Evolutionary conservation across 2,329 filamentous ascomycete genomes (phyloP), one percentile per base, ranked within the genome.

Genomic region (Colletotrichum chlorophyti): DNA sequence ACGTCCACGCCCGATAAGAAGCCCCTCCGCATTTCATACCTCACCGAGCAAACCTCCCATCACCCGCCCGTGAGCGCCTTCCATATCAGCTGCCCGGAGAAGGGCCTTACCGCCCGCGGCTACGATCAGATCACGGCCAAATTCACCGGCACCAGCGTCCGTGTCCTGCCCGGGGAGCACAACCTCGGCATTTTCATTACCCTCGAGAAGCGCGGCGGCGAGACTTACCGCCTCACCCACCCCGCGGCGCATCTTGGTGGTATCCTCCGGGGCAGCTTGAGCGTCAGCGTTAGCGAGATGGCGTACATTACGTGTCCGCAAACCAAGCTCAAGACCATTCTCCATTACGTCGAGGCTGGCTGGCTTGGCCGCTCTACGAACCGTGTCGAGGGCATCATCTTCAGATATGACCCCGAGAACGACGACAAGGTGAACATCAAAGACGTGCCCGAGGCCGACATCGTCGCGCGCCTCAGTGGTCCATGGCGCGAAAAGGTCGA

Each of bases 51-150:
- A 77, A 99, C 95, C 8, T 97, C 93, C 7, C 95, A 99, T 69
- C 95, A 99, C 75, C 95, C 95, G 29, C 95, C 95, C 9, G 94
- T 99, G 64, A 98, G 94, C 65, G 95, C 95, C 12, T 99, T 96
- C 75, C 94, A 91, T 73, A 88, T 97, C 63, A 89, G 93, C 69
- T 99, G 95, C 70, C 93, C 93, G 1, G 91, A 96, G 65, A 93
- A 92, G 70, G 95, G 94, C 24, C 84, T 99, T 64, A 87, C 86
- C 32, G 95, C 95, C 14, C 85, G 90, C 58, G 95, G 95, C 1
- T 99, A 94, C 70, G 95, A 99, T 70, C 95, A 99, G 78, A 88
- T 99, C 68, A 94, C 91, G 65, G 95, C 95, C 69, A 98, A 97
- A 74, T 99, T 99, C 76, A 98, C 95, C 1, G 95, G 95, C 55